Evolutionary conservation across 495 filamentous ascomycete species (phyloP), one percentile per base, ranked within the genome.

Genomic region (Penicillium waksmanii): DNA sequence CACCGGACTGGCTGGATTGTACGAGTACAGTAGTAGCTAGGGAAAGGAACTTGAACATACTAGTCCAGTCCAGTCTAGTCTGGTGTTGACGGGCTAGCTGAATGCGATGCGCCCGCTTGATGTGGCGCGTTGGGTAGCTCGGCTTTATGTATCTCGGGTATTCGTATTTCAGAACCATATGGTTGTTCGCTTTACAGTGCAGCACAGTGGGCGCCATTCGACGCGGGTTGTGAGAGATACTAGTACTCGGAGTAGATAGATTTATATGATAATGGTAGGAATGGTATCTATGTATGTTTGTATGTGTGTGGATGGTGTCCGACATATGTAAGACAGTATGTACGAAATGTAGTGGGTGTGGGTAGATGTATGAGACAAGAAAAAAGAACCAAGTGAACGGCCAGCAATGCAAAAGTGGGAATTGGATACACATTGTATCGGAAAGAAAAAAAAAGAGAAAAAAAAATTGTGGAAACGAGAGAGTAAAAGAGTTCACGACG

Each of bases 371-470:
- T 17, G 18, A 6, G 50, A 49, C 47, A 57, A 42, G 35, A 17
- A 38, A 56, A 23, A 35, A 38, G 11, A 38, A 40, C n/a, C 42
- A 18, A 49, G 23, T 48, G 46, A 27, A n/a, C 18, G 46, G 55
- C 46, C 15, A 18, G 48, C 55, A 43, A 57, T 57, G 55, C 55
- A 57, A 17, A 11, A 34, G 49, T 44, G 23, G 19, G 46, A 48
- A 48, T 46, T 8, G 0, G 27, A 46, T 21, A 36, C 34, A 9
- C 9, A 13, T 10, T 6, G 10, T 13, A 43, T n/a, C 12, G 17
- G 25, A 51, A 50, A 44, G 25, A 51, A 13, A 47, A 23, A 43
- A 21, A 21, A n/a, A 57, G 17, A 27, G 50, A 38, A 44, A 55
- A 38, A 6, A 13, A 3, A 38, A 38, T 55, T 12, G 23, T 47